A percentile compares a stretch with the other conserved stretches of the same genome.
Conservation (phyloP, 2,329 filamentous ascomycete genomes). For the Aspergillus novofumigatus region DNA sequence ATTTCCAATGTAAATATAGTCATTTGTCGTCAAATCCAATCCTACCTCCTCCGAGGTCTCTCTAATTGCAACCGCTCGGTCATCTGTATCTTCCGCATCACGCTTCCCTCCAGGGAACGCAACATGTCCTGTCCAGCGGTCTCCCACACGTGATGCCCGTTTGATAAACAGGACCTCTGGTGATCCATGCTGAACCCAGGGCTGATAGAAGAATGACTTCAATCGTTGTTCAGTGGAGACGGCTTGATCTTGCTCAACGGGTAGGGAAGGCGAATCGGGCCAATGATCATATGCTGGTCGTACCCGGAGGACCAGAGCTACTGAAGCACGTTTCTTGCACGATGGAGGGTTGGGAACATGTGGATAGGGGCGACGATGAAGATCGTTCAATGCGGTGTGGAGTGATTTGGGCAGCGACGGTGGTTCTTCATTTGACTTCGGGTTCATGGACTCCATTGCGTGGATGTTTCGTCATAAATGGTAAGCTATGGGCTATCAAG, state of each 20-base stretch:
- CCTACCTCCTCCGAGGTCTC: slow-evolving; percentile 66
- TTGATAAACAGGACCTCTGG: slow-evolving; percentile 71
- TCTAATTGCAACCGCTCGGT: slow-evolving; percentile 58
- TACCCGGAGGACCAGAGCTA: slow-evolving; percentile 61
- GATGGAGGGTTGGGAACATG: slow-evolving; percentile 43
- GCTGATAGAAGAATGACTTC: slow-evolving; percentile 57
- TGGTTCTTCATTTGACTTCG: slow-evolving; percentile 3
- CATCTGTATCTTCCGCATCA: slow-evolving; percentile 61
- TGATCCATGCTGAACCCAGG: slow-evolving; percentile 63
- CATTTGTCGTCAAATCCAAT: slow-evolving; percentile 50
- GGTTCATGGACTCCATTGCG: neutral
- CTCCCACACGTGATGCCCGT: slow-evolving; percentile 59
- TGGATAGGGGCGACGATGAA: slow-evolving; percentile 38
- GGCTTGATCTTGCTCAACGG: slow-evolving; percentile 16
- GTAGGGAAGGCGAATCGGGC: slow-evolving; percentile 33
- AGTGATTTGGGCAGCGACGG: slow-evolving; percentile 24
- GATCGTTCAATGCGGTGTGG: slow-evolving; percentile 28
- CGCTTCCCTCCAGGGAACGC: slow-evolving; percentile 65
- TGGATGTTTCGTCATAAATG: neutral
- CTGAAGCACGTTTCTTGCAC: slow-evolving; percentile 59
- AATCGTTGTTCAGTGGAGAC: slow-evolving; percentile 40
- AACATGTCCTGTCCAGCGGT: slow-evolving; percentile 67
- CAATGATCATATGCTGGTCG: slow-evolving; percentile 55
- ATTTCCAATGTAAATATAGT: slow-evolving; percentile 53
- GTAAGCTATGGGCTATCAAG: neutral